Percentiles rank a stretch among this genome's conserved stretches.
Evolutionary conservation across 257 asterid species (phyloP).

Genomic region (Capsicum chinense): DNA sequence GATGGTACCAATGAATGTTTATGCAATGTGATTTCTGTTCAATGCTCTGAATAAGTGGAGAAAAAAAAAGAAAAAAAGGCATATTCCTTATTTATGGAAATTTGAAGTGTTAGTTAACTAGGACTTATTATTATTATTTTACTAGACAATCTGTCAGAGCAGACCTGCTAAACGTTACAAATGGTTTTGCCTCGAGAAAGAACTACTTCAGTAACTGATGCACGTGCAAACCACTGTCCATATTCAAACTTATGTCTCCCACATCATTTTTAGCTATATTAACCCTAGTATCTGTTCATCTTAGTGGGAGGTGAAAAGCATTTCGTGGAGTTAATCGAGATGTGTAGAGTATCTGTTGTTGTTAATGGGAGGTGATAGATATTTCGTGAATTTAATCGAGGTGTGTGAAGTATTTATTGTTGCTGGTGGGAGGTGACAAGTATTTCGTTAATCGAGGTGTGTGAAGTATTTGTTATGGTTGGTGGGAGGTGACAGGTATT

Average conservation of each 20-base stretch:
- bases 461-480: too few relatives aligned
- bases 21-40: too few relatives aligned
- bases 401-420: too few relatives aligned
- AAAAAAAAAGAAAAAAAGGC: neutral
- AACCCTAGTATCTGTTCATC: constrained; percentile 1
- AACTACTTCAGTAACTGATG: constrained; percentile 33
- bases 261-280: neutral
- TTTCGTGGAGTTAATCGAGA: too few relatives aligned
- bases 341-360: too few relatives aligned
- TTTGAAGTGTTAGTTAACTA: neutral
- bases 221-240: constrained; percentile 39
- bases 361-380: too few relatives aligned
- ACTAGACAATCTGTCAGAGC: neutral
- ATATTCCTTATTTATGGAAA: neutral
- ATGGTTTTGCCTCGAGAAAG: constrained; percentile 49
- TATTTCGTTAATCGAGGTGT: too few relatives aligned
- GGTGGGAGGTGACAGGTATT: too few relatives aligned
- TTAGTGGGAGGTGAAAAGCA: too few relatives aligned
- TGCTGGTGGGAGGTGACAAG: too few relatives aligned
- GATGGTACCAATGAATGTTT: too few relatives aligned
- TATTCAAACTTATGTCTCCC: constrained; percentile 19
- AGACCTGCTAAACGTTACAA: constrained; percentile 27
- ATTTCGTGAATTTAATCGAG: too few relatives aligned
- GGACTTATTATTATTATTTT: neutral
- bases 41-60: neutral